These are phyloP conservation scores for Pleurotus platypus DNA, from an alignment of 768 basidiomycete genomes.

Conservation along the genomic window DNA sequence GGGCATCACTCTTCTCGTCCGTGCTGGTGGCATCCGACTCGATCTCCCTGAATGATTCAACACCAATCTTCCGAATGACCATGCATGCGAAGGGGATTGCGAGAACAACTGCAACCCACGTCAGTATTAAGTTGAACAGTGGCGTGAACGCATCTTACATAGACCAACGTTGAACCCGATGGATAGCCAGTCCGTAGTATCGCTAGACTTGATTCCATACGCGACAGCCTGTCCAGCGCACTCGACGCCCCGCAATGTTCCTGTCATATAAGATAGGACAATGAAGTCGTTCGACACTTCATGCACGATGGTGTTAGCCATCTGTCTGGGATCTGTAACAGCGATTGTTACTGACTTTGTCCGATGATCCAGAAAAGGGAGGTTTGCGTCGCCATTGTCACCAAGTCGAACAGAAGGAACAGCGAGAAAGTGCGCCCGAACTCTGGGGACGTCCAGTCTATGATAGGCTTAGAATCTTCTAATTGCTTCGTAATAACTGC, in stretches of 20 bases:
- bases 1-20: not conserved
- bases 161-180: constrained; percentile 28
- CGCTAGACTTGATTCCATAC: constrained; percentile 27
- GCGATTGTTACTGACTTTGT: constrained; percentile 18
- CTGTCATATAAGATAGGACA: constrained; percentile 29
- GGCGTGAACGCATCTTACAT: constrained; percentile 17
- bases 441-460: constrained; percentile 28
- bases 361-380: constrained; percentile 27
- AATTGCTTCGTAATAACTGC: constrained; percentile 27
- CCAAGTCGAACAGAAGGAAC: constrained; percentile 27
- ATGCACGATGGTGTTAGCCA: not conserved
- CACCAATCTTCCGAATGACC: constrained; percentile 22
- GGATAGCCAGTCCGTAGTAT: constrained; percentile 29
- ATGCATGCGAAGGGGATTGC: constrained; percentile 28
- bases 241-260: constrained; percentile 27
- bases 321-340: not conserved
- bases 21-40: not conserved
- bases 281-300: constrained; percentile 31
- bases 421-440: constrained; percentile 26
- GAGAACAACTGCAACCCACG: constrained; percentile 18
- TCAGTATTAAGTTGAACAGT: not conserved
- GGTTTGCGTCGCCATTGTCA: constrained; percentile 31
- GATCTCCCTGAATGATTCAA: constrained; percentile 8
- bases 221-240: constrained; percentile 30
- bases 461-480: constrained; percentile 23